These are phyloP conservation scores for Coniochaeta pulveracea DNA, from an alignment of 2,329 filamentous ascomycete species.

Conservation along the genomic window DNA sequence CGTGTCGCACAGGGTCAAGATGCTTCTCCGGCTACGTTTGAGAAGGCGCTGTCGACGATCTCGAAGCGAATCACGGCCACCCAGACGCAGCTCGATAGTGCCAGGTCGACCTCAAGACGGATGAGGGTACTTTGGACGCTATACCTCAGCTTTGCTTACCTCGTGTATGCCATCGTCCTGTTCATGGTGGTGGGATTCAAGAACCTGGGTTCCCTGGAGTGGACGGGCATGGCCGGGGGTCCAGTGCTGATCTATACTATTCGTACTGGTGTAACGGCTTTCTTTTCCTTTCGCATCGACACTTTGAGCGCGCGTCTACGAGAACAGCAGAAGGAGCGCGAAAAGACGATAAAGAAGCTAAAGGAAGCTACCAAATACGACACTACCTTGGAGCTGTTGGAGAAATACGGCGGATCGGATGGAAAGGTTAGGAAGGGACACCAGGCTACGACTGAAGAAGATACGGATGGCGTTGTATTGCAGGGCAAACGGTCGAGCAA, in stretches of 20 bases:
- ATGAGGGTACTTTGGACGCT: constrained; percentile 80
- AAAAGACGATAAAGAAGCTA: constrained; percentile 82
- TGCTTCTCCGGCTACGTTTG: constrained; percentile 81
- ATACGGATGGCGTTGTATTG: constrained; percentile 8
- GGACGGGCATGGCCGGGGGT: constrained; percentile 64
- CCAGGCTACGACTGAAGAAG: constrained; percentile 17
- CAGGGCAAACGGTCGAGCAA: constrained; percentile 17
- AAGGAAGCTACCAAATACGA: constrained; percentile 95
- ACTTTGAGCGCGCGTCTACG: constrained; percentile 59
- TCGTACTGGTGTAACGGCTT: constrained; percentile 52
- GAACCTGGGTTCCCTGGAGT: constrained; percentile 67
- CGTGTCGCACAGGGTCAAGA: constrained; percentile 51
- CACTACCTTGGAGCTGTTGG: constrained; percentile 80
- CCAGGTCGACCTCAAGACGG: constrained; percentile 62
- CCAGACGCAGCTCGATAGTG: constrained; percentile 60
- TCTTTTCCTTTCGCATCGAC: constrained; percentile 74
- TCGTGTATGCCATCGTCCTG: constrained; percentile 73
- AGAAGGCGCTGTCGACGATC: constrained; percentile 76
- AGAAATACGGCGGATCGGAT: constrained; percentile 77
- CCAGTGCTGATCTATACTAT: constrained; percentile 74
- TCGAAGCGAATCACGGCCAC: constrained; percentile 71
- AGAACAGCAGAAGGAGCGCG: constrained; percentile 64
- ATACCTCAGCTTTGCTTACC: constrained; percentile 82
- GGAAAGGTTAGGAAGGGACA: constrained; percentile 26
- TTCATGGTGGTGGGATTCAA: constrained; percentile 75